A percentile compares a stretch with the other conserved stretches of the same genome.
Evolutionary conservation across 2,329 filamentous ascomycete genomes (phyloP).

Genomic region (Seiridium cupressi): DNA sequence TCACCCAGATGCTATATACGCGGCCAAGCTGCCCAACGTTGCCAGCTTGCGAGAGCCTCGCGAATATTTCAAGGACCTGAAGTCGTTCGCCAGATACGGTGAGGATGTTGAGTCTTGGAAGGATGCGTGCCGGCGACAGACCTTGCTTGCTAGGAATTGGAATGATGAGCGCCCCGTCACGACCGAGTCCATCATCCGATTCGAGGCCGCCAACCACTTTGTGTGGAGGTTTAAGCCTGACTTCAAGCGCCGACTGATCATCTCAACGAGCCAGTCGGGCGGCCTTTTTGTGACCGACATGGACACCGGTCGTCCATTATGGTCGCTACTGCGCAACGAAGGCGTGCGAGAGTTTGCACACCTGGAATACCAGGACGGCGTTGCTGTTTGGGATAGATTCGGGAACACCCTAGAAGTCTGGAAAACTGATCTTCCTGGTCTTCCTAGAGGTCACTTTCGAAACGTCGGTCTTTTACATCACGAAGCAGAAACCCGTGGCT

Average conservation of each 20-base stretch:
- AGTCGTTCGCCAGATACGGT: slow-evolving; percentile 31
- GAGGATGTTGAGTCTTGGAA: slow-evolving; percentile 37
- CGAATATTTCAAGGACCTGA: slow-evolving; percentile 2
- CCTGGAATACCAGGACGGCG: slow-evolving; percentile 44
- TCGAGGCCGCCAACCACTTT: slow-evolving; percentile 35
- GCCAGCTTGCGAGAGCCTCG: slow-evolving; percentile 4
- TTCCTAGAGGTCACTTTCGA: slow-evolving; percentile 35
- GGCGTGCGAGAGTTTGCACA: slow-evolving; percentile 41
- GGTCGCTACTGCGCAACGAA: slow-evolving; percentile 23
- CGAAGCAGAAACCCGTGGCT: slow-evolving; percentile 40
- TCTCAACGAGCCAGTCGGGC: slow-evolving; percentile 43
- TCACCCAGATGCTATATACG: slow-evolving; percentile 19
- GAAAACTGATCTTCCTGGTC: slow-evolving; percentile 33
- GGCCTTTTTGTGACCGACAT: slow-evolving; percentile 44
- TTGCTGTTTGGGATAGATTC: slow-evolving; percentile 41
- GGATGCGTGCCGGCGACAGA: slow-evolving; percentile 39
- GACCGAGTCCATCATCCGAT: slow-evolving; percentile 33
- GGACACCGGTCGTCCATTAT: slow-evolving; percentile 38
- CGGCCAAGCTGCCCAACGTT: slow-evolving; percentile 6
- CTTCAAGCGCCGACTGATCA: slow-evolving; percentile 41
- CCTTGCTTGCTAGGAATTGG: slow-evolving; percentile 37
- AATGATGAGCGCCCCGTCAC: slow-evolving; percentile 26
- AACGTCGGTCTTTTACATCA: slow-evolving; percentile 37
- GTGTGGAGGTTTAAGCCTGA: slow-evolving; percentile 45
- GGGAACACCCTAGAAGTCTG: slow-evolving; percentile 44